phyloP scores from a whole-genome alignment of 305 asterid species.

The Plantago coronopus region DNA sequence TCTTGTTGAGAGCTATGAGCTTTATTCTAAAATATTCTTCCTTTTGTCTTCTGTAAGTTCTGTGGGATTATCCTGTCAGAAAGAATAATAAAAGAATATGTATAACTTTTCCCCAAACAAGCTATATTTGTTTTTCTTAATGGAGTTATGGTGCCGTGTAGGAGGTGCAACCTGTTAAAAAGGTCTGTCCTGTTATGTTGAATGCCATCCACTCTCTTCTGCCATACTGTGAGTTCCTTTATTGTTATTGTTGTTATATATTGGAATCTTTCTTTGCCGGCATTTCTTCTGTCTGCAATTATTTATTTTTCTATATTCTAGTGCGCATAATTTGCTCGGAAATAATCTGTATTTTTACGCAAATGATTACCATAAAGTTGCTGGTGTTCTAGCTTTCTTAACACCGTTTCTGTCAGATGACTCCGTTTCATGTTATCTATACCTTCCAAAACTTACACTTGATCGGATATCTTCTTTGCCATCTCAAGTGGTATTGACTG shows the following conservation, averaged over 20 bases:
- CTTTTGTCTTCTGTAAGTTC: background rate
- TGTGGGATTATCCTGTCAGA: background rate
- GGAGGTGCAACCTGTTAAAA: conserved; percentile 94
- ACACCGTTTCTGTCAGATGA: background rate
- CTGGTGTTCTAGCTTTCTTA: background rate
- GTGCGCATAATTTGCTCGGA: background rate
- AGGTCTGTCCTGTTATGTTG: conserved; percentile 77
- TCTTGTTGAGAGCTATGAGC: conserved; percentile 14
- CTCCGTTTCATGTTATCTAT: conserved; percentile 5
- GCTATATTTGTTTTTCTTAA: conserved; percentile 19
- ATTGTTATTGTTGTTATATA: background rate
- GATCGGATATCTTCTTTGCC: conserved; percentile 13
- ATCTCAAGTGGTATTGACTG: conserved; percentile 5
- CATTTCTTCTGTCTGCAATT: background rate
- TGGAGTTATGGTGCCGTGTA: conserved; percentile 33
- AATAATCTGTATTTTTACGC: background rate
- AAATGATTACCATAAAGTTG: too few species aligned
- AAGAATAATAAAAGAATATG: too few species aligned
- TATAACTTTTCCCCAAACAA: background rate
- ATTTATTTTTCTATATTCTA: background rate
- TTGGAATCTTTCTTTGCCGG: conserved; percentile 3
- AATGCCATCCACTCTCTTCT: conserved; percentile 73
- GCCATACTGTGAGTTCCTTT: conserved; percentile 66
- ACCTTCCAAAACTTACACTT: conserved; percentile 4
- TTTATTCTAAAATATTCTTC: conserved; percentile 13